Conservation (phyloP, 2,329 filamentous ascomycete genomes). For the Anisogramma anomala region DNA sequence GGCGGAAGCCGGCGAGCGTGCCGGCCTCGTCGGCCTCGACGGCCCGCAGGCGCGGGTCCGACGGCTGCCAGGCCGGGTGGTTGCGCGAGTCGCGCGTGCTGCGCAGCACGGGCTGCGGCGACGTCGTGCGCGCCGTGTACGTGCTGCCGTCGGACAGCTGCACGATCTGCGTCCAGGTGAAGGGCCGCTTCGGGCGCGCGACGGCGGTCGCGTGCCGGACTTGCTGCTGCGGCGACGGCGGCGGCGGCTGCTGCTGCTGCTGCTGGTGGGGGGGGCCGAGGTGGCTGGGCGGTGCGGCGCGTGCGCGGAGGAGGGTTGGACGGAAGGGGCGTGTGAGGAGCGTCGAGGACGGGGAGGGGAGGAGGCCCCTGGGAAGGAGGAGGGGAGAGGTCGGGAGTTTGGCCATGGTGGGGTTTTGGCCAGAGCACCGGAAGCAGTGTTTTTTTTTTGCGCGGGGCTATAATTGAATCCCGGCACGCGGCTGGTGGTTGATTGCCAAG, state of each 20-base stretch:
- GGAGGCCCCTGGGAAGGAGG: constrained; percentile 21
- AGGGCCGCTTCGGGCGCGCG: constrained; percentile 77
- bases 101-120: constrained; percentile 49
- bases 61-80: constrained; percentile 83
- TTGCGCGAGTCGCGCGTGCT: constrained; percentile 76
- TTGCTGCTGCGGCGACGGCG: constrained; percentile 32
- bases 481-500: too few relatives aligned
- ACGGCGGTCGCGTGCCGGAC: constrained; percentile 76
- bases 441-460: too few relatives aligned
- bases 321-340: constrained; percentile 10
- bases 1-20: constrained; percentile 72
- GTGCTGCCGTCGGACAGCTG: constrained; percentile 85
- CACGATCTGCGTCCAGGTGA: constrained; percentile 94
- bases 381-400: constrained; percentile 24
- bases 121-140: constrained; percentile 68
- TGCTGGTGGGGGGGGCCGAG: too few relatives aligned
- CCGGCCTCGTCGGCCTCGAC: constrained; percentile 94
- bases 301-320: constrained; percentile 4
- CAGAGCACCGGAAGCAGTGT: constrained; percentile 2
- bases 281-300: too few relatives aligned
- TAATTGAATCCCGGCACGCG: too few relatives aligned
- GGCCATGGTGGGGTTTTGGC: constrained; percentile 24
- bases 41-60: constrained; percentile 66
- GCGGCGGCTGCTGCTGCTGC: constrained; percentile 11
- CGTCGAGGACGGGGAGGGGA: constrained; percentile 16